A percentile compares a stretch with the other conserved stretches of the same genome.
Evolutionary conservation across 208 protist species (phyloP).

Genomic region (Trypanosoma boissoni): DNA sequence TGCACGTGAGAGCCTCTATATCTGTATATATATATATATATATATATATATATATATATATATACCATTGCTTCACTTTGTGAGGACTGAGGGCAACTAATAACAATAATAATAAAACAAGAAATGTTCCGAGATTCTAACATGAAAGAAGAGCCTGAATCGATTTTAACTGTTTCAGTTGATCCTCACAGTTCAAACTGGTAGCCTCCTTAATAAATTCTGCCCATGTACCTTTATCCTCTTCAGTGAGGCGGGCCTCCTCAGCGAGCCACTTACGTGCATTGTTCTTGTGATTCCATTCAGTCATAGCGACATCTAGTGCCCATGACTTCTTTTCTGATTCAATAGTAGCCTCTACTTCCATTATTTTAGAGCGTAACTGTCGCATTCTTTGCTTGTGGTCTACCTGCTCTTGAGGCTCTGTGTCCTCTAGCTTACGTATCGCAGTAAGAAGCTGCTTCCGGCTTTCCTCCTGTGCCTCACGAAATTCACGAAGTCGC

Average conservation of each 20-base stretch:
- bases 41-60: no score
- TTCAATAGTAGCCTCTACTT: constrained; percentile 44
- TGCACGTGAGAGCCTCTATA: no score
- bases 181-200: constrained; percentile 39
- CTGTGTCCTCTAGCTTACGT: constrained; percentile 41
- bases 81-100: not conserved
- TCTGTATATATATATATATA: constrained; percentile 15
- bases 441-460: constrained; percentile 44
- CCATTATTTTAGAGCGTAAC: constrained; percentile 41
- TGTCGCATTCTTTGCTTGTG: constrained; percentile 46
- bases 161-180: constrained; percentile 37
- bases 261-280: constrained; percentile 51
- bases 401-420: constrained; percentile 39
- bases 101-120: not conserved
- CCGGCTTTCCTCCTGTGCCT: constrained; percentile 44
- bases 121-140: constrained; percentile 7
- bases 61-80: no score
- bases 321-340: constrained; percentile 79
- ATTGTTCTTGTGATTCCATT: constrained; percentile 64
- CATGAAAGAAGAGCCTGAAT: constrained; percentile 30
- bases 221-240: constrained; percentile 65
- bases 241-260: constrained; percentile 54
- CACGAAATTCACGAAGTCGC: constrained; percentile 42
- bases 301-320: constrained; percentile 60
- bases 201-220: constrained; percentile 65